Evolutionary conservation across 352 stramenopile genomes (phyloP).

Genomic region (Aphanomyces stellatus): DNA sequence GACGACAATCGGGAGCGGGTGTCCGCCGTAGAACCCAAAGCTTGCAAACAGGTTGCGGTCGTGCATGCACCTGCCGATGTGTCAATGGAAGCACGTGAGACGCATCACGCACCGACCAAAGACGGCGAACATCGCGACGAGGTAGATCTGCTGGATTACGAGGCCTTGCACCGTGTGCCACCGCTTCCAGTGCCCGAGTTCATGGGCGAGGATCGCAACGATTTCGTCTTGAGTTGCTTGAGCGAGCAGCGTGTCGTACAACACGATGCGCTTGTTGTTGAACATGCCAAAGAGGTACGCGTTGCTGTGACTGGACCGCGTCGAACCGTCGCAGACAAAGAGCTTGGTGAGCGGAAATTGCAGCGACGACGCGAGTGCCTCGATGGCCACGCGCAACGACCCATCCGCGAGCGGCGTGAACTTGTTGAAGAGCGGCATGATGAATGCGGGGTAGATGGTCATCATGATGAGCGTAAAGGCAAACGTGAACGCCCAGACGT

Average conservation of each 20-base stretch:
- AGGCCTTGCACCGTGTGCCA: slow-evolving; percentile 93
- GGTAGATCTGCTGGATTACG: slow-evolving; percentile 87
- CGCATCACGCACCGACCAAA: slow-evolving; percentile 41
- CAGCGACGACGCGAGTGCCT: slow-evolving; percentile 84
- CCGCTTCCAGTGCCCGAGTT: slow-evolving; percentile 96
- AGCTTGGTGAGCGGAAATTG: slow-evolving; percentile 95
- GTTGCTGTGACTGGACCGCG: slow-evolving; percentile 90
- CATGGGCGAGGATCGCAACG: slow-evolving; percentile 93
- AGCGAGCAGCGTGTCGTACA: slow-evolving; percentile 96
- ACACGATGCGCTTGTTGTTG: slow-evolving; percentile 95
- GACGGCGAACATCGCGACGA: slow-evolving; percentile 62
- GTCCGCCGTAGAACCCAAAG: slow-evolving; percentile 50
- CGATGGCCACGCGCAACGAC: slow-evolving; percentile 88
- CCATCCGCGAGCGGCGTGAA: slow-evolving; percentile 83
- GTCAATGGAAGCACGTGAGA: background rate
- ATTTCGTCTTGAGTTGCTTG: slow-evolving; percentile 92
- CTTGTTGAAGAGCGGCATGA: slow-evolving; percentile 98
- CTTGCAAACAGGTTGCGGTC: slow-evolving; percentile 61
- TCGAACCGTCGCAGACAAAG: slow-evolving; percentile 97
- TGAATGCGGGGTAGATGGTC: slow-evolving; percentile 92
- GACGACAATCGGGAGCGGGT: slow-evolving; percentile 58
- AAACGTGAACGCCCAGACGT: slow-evolving; percentile 95
- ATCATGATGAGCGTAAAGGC: slow-evolving; percentile 92
- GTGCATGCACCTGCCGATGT: slow-evolving; percentile 38
- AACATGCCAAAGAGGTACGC: slow-evolving; percentile 92